Evolutionary conservation across 495 filamentous ascomycete genomes (phyloP).

Genomic region (Daldinia caldariorum): DNA sequence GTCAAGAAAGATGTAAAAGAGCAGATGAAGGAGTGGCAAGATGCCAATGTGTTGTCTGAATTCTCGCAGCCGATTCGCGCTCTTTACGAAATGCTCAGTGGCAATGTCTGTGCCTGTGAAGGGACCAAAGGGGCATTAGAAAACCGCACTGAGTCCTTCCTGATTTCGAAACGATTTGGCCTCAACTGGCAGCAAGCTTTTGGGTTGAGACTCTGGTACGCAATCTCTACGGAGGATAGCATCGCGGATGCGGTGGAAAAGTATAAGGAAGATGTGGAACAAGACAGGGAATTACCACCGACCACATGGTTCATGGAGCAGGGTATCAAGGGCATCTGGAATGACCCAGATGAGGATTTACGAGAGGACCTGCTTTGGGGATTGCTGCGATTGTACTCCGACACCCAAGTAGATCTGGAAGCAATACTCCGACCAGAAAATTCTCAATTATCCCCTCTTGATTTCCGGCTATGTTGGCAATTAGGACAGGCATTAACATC

Average conservation of each 20-base stretch:
- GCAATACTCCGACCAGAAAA: constrained; percentile 65
- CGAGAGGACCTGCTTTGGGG: constrained; percentile 86
- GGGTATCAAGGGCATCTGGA: constrained; percentile 56
- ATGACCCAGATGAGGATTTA: constrained; percentile 59
- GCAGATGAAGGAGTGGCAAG: constrained; percentile 86
- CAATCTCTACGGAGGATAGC: constrained; percentile 69
- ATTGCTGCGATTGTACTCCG: constrained; percentile 80
- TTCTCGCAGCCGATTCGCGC: constrained; percentile 86
- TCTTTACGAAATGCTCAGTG: constrained; percentile 87
- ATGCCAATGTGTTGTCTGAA: constrained; percentile 81
- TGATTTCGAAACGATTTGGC: constrained; percentile 80
- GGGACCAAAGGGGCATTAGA: constrained; percentile 78
- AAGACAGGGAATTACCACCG: constrained; percentile 69
- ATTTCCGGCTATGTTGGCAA: constrained; percentile 83
- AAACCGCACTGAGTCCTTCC: constrained; percentile 78
- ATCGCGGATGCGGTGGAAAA: constrained; percentile 74
- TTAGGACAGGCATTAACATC: constrained; percentile 67
- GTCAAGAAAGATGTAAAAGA: constrained; percentile 73
- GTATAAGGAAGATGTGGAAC: constrained; percentile 73
- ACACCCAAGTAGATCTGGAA: constrained; percentile 60
- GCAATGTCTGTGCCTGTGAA: constrained; percentile 81
- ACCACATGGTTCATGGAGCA: constrained; percentile 68
- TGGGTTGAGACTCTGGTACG: constrained; percentile 89
- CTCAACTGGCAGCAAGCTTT: constrained; percentile 94
- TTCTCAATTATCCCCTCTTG: constrained; percentile 71